phyloP scores from a whole-genome alignment of 108 stramenopile species.

The Nitzschia palea region DNA sequence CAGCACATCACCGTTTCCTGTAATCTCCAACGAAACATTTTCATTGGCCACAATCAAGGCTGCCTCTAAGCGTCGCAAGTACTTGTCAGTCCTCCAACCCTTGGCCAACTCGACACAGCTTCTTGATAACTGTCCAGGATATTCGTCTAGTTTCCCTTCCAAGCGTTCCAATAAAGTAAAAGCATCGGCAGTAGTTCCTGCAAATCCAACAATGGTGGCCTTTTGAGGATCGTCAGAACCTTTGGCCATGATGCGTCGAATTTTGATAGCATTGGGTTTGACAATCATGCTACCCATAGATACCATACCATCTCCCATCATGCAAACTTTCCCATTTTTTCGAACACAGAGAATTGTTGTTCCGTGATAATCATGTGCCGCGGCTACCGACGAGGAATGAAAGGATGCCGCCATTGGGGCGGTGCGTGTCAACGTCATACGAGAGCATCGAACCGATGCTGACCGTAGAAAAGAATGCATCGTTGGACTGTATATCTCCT shows the following conservation, averaged over 20 bases:
- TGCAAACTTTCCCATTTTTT: conserved; percentile 94
- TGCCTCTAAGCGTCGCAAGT: conserved; percentile 93
- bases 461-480: not conserved
- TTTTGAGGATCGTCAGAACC: conserved; percentile 41
- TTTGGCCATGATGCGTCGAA: conserved; percentile 78
- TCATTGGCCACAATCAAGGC: conserved; percentile 89
- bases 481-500: too few species aligned
- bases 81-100: conserved; percentile 98
- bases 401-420: conserved; percentile 7
- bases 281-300: conserved; percentile 88
- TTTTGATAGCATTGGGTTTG: conserved; percentile 95
- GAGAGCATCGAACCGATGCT: conserved; percentile 1
- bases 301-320: conserved; percentile 99
- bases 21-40: conserved; percentile 84
- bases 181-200: conserved; percentile 97
- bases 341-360: conserved; percentile 96
- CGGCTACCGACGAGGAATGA: conserved; percentile 15
- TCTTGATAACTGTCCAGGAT: conserved; percentile 91
- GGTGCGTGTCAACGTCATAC: not conserved
- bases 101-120: conserved; percentile 97
- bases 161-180: conserved; percentile 96
- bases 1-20: conserved; percentile 97
- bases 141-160: conserved; percentile 95
- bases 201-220: conserved; percentile 93
- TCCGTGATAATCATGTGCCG: conserved; percentile 25